Percentiles rank a stretch among this genome's conserved stretches.
These are phyloP conservation scores for Bisporella sp. DNA, from an alignment of 2,329 filamentous ascomycete genomes.

Conservation along the genomic window DNA sequence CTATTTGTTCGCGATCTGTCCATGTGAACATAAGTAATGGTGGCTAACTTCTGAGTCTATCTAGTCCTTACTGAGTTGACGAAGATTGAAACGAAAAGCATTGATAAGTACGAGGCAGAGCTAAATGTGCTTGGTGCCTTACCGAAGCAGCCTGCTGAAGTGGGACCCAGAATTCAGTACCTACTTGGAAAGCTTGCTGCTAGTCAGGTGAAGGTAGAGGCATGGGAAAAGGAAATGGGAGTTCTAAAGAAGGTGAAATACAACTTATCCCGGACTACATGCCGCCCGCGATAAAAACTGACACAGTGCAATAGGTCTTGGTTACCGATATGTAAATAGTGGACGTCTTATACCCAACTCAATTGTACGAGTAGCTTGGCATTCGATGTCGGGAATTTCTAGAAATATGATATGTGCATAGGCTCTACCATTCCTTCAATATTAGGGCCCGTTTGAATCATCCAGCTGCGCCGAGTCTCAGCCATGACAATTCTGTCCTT, in stretches of 20 bases:
- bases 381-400: too few species aligned
- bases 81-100: constrained; percentile 63
- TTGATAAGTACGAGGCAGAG: constrained; percentile 76
- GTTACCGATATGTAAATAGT: neutral
- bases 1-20: too few species aligned
- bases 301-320: neutral
- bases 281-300: too few species aligned
- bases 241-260: constrained; percentile 59
- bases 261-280: too few species aligned
- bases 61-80: constrained; percentile 57
- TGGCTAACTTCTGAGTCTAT: too few species aligned
- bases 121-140: constrained; percentile 62
- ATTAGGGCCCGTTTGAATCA: too few species aligned
- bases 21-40: too few species aligned
- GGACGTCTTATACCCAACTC: neutral
- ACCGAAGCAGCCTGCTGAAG: constrained; percentile 63
- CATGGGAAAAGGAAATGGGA: constrained; percentile 66
- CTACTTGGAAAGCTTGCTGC: constrained; percentile 64
- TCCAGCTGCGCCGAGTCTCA: too few species aligned
- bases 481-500: too few species aligned
- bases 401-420: too few species aligned
- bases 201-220: constrained; percentile 69
- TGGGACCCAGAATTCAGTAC: constrained; percentile 60
- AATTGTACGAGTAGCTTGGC: neutral
- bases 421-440: too few species aligned